Conservation (phyloP, 257 asterid genomes). For the Lycium ferocissimum region DNA sequence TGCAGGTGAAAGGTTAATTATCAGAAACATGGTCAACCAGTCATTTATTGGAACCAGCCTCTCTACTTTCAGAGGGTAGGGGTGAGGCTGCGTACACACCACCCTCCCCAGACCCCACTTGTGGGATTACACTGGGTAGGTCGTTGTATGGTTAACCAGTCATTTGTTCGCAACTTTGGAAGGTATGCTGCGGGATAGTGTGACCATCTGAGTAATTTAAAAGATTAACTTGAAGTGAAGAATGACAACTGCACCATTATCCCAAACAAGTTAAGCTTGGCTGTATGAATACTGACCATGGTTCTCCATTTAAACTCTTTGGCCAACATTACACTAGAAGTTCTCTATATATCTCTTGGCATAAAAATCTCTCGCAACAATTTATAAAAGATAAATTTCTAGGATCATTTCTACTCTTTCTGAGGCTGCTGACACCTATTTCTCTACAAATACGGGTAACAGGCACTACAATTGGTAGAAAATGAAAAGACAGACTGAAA, state of each 20-base stretch:
- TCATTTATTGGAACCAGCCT: background rate
- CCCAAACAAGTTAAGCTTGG: background rate
- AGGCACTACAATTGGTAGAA: constrained; percentile 1
- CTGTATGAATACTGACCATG: background rate
- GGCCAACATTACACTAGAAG: background rate
- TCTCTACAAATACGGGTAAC: background rate
- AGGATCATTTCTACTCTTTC: background rate
- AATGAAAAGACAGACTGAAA: background rate
- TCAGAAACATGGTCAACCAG: background rate
- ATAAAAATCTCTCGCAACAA: background rate
- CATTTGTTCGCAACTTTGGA: background rate
- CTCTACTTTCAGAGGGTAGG: no score
- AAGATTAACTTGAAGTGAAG: background rate
- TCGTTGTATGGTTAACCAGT: background rate
- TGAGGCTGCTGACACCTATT: constrained; percentile 14
- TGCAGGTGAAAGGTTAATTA: constrained; percentile 30
- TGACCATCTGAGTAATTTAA: background rate
- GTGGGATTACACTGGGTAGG: no score
- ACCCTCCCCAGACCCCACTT: no score
- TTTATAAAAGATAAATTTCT: background rate
- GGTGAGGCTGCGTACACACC: no score
- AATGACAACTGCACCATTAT: background rate
- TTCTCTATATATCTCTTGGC: background rate
- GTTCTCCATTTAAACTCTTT: background rate
- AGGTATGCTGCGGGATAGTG: background rate